Base-by-base conservation (phyloP, 1,139 yeast species). In the Casaregolazyma suthepensis region DNA sequence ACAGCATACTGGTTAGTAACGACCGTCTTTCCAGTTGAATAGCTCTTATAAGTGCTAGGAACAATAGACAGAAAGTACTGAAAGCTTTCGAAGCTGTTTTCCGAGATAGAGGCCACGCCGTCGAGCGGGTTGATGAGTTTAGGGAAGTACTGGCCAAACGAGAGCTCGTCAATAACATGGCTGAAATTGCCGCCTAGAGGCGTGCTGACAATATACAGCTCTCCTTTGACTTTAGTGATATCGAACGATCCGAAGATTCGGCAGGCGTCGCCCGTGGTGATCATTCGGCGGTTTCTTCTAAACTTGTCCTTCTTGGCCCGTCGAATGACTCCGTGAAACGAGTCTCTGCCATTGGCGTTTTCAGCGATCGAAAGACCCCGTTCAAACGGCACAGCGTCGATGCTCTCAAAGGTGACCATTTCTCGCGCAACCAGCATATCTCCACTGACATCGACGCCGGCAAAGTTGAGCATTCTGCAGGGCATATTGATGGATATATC, bases 111-210 rank as follows among this genome's bases (percentile, higher is more conserved):
- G 3, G 57, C 57, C 13, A 64, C 66, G 4, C 77, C 78, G 66
- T 93, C 99, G 60, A 94, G 76, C 5, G 97, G 96, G 65, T 93
- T 93, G 61, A 85, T 78, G 57, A 91, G 77, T 62, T 80, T 85
- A 1, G 99, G 98, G 65, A 82, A 90, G 69, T 86, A 90, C 38
- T 82, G 88, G 19, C 99, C 99, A 70, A 84, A 93, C 9, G 97
- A 90, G 59, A 90, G 81, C 68, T 93, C 98, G 57, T 81, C 82
- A 56, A 93, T 85, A 5, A 82, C 81, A 69, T 93, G 99, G 1
- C 96, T 79, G 64, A 91, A 87, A 66, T 93, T 87, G 75, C 52
- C 71, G 68, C 57, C 78, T 9, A 29, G 7, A 13, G 50, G 43
- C 15, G 29, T 12, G 38, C 37, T 20, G 5, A 44, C 38, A 48